Conservation (phyloP, 176 grass and related monocot species). For the Raddia guianensis region DNA sequence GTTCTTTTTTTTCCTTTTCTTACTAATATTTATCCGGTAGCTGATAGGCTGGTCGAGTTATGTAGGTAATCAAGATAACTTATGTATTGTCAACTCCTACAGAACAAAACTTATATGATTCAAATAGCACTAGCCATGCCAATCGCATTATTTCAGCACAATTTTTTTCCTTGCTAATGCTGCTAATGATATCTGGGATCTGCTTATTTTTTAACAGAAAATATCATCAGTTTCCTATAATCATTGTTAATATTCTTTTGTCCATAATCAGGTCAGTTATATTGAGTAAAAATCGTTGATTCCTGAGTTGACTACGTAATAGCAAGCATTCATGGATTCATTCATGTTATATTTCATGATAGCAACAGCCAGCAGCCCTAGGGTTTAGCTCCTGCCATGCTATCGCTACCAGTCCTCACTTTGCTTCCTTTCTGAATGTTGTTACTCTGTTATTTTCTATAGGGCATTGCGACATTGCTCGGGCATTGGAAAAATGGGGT, state of each 20-base stretch:
- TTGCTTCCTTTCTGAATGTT: constrained; percentile 22
- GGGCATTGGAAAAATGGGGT: constrained; percentile 94
- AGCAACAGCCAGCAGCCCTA: neutral
- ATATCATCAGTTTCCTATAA: neutral
- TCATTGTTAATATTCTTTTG: too few species aligned
- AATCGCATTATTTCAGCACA: neutral
- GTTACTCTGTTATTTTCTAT: neutral
- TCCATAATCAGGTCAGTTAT: neutral
- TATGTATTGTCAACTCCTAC: neutral
- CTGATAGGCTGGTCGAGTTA: neutral
- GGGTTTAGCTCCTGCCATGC: neutral
- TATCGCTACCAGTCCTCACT: too few species aligned
- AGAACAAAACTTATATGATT: neutral
- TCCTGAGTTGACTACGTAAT: neutral
- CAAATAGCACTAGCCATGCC: neutral
- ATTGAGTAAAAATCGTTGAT: neutral
- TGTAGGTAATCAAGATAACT: neutral
- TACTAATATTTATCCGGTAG: neutral
- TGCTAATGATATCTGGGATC: neutral
- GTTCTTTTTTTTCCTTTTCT: neutral
- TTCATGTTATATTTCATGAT: neutral
- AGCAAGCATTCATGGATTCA: neutral
- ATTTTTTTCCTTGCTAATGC: neutral
- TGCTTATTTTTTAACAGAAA: neutral
- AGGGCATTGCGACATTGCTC: constrained; percentile 94